A percentile compares a stretch with the other conserved stretches of the same genome.
Conservation (phyloP, 352 stramenopile genomes). For the Phytopythium vexans region DNA sequence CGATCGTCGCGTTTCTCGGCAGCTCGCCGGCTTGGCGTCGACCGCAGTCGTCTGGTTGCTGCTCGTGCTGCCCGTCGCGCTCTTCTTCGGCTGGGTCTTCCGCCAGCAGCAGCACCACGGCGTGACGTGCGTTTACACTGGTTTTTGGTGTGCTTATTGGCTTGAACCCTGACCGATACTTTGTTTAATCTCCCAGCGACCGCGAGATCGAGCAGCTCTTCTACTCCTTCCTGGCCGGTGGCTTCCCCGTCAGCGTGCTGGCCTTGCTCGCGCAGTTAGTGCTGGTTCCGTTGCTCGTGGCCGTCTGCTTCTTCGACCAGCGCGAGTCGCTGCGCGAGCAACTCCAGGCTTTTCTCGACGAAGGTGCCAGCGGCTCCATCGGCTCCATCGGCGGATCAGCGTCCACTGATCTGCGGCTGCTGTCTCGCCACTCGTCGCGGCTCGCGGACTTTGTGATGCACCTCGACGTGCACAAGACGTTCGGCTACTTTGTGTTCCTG, state of each 20-base stretch:
- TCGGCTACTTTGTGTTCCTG: constrained; percentile 63
- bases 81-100: constrained; percentile 35
- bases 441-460: constrained; percentile 40
- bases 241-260: constrained; percentile 37
- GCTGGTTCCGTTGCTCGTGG: constrained; percentile 32
- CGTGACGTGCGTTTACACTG: constrained; percentile 32
- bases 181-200: constrained; percentile 31
- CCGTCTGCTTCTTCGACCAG: constrained; percentile 64
- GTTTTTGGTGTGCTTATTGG: not conserved
- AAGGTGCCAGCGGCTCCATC: constrained; percentile 1
- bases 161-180: not conserved
- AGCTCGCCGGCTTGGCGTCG: constrained; percentile 27
- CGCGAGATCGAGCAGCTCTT: constrained; percentile 57
- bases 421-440: constrained; percentile 18
- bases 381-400: not conserved
- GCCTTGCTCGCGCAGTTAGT: constrained; percentile 35
- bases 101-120: constrained; percentile 43
- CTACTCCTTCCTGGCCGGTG: constrained; percentile 50
- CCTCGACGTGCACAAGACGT: constrained; percentile 50
- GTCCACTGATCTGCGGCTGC: too few species aligned
- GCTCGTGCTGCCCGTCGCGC: constrained; percentile 21
- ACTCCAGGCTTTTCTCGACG: constrained; percentile 27
- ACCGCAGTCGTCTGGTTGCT: constrained; percentile 23
- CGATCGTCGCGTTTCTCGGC: constrained; percentile 1
- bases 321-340: constrained; percentile 35